phyloP scores from a whole-genome alignment of 768 basidiomycete species.

The Calocybe indica region DNA sequence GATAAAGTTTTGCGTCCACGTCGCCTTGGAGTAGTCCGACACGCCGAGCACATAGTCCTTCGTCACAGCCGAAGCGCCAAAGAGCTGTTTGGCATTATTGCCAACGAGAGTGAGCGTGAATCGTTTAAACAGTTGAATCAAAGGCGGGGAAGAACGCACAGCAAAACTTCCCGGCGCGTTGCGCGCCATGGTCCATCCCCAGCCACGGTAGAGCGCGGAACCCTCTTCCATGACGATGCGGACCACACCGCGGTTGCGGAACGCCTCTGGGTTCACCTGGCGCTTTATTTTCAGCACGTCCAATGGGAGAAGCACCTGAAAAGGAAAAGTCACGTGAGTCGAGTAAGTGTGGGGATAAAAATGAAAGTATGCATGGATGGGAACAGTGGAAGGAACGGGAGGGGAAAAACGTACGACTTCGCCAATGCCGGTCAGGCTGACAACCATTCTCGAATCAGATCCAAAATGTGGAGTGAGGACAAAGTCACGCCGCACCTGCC shows the following conservation, averaged over 20 bases:
- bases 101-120: background rate
- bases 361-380: no score
- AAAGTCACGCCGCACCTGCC: conserved; percentile 56
- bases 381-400: background rate
- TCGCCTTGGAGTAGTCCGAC: conserved; percentile 88
- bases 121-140: background rate
- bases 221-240: conserved; percentile 92
- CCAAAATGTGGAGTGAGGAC: background rate
- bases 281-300: conserved; percentile 98
- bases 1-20: conserved; percentile 96
- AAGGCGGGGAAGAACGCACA: conserved; percentile 38
- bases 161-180: conserved; percentile 96
- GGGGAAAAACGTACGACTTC: conserved; percentile 67
- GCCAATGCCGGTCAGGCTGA: conserved; percentile 75
- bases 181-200: conserved; percentile 98
- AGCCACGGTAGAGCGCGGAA: conserved; percentile 87
- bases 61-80: conserved; percentile 91
- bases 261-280: conserved; percentile 97
- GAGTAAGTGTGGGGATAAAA: background rate
- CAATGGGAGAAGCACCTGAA: conserved; percentile 84
- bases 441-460: conserved; percentile 4
- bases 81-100: conserved; percentile 56
- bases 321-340: background rate
- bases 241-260: conserved; percentile 88
- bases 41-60: conserved; percentile 93